Conservation (phyloP, 257 asterid species). For the Paulownia fortunei region DNA sequence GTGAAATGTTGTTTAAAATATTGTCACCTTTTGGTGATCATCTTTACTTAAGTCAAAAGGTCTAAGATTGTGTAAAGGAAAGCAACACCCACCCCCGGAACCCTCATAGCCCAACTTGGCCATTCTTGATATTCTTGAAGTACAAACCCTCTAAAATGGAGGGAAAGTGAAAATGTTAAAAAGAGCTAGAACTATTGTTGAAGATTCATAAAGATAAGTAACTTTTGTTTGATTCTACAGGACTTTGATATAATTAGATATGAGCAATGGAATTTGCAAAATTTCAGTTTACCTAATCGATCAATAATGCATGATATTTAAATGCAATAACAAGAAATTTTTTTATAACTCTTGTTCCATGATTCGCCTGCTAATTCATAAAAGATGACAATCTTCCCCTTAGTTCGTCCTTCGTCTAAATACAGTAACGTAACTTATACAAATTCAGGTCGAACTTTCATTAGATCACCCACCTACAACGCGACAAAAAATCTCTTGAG, state of each 20-base stretch:
- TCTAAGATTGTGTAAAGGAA: slow-evolving; percentile 34
- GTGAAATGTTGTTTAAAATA: slow-evolving; percentile 25
- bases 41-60: slow-evolving; percentile 44
- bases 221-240: not conserved
- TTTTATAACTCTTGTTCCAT: no score
- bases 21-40: slow-evolving; percentile 33
- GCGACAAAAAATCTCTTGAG: no score
- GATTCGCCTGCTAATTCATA: no score
- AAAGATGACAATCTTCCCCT: no score
- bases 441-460: no score
- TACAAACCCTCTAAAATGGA: not conserved
- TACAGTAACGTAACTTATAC: no score
- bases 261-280: not conserved
- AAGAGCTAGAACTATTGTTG: not conserved
- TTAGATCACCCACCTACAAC: no score
- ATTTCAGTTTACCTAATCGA: not conserved
- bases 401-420: no score
- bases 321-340: no score
- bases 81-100: not conserved
- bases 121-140: not conserved
- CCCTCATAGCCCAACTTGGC: not conserved
- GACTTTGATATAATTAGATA: not conserved
- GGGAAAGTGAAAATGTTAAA: not conserved
- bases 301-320: no score
- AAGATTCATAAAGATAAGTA: not conserved